Percentiles rank a stretch among this genome's conserved stretches.
Evolutionary conservation across 2,329 filamentous ascomycete species (phyloP).

Genomic region (Madurella fahalii): DNA sequence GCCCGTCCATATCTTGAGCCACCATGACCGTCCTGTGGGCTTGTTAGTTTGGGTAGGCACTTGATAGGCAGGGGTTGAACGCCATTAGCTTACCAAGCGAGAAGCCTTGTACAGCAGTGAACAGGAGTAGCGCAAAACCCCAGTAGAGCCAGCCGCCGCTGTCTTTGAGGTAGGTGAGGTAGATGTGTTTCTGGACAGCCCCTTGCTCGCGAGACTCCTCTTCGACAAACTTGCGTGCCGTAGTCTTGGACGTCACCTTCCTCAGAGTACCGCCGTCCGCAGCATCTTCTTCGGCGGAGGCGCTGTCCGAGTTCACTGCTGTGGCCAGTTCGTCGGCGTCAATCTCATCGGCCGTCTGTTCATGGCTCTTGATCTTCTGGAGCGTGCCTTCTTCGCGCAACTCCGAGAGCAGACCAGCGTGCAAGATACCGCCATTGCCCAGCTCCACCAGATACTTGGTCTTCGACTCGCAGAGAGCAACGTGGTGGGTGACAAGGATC

Average conservation of each 20-base stretch:
- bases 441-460: constrained; percentile 73
- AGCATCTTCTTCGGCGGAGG: constrained; percentile 40
- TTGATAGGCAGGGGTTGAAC: constrained; percentile 8
- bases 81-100: constrained; percentile 43
- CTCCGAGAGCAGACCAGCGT: constrained; percentile 63
- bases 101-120: constrained; percentile 50
- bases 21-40: constrained; percentile 52
- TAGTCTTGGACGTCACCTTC: constrained; percentile 47
- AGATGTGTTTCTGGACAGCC: constrained; percentile 63
- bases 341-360: constrained; percentile 43
- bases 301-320: constrained; percentile 52
- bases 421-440: constrained; percentile 61
- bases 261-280: constrained; percentile 39
- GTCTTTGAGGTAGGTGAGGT: constrained; percentile 61
- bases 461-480: constrained; percentile 64
- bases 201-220: constrained; percentile 71
- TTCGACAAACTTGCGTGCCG: constrained; percentile 67
- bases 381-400: constrained; percentile 54
- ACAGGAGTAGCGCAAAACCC: constrained; percentile 50
- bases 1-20: constrained; percentile 60
- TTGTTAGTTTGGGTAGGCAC: constrained; percentile 9
- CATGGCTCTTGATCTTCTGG: constrained; percentile 54
- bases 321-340: constrained; percentile 49
- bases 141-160: constrained; percentile 63
- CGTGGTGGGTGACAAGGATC: constrained; percentile 77